Evolutionary conservation across 768 basidiomycete genomes (phyloP), one percentile per base, ranked within the genome.

Genomic region (Tricholoma terreum): DNA sequence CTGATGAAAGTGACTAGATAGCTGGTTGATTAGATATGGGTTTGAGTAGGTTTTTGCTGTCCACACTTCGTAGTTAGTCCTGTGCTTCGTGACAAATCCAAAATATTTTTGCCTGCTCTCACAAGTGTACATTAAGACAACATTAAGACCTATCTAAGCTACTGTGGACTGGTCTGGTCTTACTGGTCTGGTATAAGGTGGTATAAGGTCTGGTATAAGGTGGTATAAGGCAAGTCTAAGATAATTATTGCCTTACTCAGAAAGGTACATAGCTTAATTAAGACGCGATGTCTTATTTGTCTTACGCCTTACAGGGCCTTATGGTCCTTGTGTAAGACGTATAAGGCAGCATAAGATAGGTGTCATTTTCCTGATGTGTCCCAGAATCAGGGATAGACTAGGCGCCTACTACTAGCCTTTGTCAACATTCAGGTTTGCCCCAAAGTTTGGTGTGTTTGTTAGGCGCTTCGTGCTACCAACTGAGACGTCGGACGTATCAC

Each of bases 211-310:
- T n/a, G 21, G 19, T 52, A 12, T 38, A 52, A 38, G 21, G n/a
- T 46, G 19, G 31, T 51, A 33, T 35, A 51, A 19, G 31, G 31
- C 31, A 19, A 33, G 31, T 33, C 31, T 33, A 35, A 51, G 50
- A 51, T 36, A 51, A 34, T 35, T 35, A 51, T 22, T 51, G n/a
- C 36, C 50, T 51, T 51, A 24, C 12, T 33, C 50, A 51, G 50
- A 51, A 51, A 51, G 50, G 50, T 51, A 51, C 50, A 51, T 51
- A 51, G 50, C 50, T 51, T 51, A 21, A 35, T 24, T 34, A 51
- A 51, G 33, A 27, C 22, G 11, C 33, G 11, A 34, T 51, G 50
- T 51, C 50, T 51, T 51, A 51, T 51, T 51, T 31, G 11, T 21
- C 43, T 45, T 45, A 17, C 43, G 22, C 43, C 43, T 45, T 45